phyloP scores from a whole-genome alignment of 495 filamentous ascomycete genomes.

The Hypoxylon intermedium region DNA sequence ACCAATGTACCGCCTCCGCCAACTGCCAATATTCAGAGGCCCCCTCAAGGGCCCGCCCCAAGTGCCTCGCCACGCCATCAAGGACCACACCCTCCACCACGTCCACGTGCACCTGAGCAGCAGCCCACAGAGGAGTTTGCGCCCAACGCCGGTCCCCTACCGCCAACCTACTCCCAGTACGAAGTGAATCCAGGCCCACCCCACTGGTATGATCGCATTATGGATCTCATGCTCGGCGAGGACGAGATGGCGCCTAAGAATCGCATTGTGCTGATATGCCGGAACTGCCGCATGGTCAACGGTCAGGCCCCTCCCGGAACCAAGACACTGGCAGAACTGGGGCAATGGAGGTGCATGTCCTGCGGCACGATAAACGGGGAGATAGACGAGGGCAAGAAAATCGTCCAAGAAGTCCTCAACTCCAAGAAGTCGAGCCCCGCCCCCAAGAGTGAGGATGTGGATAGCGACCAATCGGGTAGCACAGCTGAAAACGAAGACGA shows the following conservation, averaged over 20 bases:
- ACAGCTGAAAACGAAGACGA: conserved; percentile 51
- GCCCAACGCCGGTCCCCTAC: conserved; percentile 64
- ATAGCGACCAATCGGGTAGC: conserved; percentile 46
- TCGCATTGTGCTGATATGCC: conserved; percentile 86
- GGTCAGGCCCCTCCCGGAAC: conserved; percentile 93
- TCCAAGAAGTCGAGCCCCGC: conserved; percentile 25
- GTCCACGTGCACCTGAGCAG: conserved; percentile 38
- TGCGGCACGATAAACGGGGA: conserved; percentile 89
- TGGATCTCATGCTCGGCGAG: conserved; percentile 92
- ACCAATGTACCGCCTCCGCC: conserved; percentile 76
- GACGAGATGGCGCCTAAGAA: conserved; percentile 94
- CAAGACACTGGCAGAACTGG: conserved; percentile 77
- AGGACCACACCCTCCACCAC: conserved; percentile 12
- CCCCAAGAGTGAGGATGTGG: conserved; percentile 40
- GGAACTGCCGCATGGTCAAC: conserved; percentile 85
- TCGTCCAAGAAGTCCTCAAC: conserved; percentile 57
- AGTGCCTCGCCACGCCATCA: conserved; percentile 34
- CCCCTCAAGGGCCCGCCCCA: conserved; percentile 25
- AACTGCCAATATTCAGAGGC: conserved; percentile 80
- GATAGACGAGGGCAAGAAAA: conserved; percentile 70
- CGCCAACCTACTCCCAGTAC: conserved; percentile 49
- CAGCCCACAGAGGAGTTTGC: conserved; percentile 60
- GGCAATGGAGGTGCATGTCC: conserved; percentile 85
- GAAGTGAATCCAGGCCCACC: conserved; percentile 57
- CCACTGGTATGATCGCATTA: conserved; percentile 91